Conservation (phyloP, 768 basidiomycete genomes). For the Lentinula sp. region DNA sequence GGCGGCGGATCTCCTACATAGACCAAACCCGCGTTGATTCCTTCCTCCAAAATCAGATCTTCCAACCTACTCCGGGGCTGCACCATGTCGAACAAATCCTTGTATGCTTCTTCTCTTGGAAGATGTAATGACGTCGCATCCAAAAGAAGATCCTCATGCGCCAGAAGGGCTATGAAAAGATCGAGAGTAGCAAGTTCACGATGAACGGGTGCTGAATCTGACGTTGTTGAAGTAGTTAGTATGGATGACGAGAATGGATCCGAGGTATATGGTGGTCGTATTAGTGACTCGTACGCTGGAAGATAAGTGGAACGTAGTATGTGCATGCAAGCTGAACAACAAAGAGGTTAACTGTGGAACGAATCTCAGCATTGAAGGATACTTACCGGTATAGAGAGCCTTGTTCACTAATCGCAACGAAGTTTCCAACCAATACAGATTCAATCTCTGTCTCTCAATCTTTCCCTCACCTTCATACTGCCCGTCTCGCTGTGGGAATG, state of each 20-base stretch:
- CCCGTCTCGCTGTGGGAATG: conserved; percentile 43
- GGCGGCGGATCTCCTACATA: not conserved
- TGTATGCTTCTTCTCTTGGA: conserved; percentile 69
- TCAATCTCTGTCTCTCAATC: conserved; percentile 54
- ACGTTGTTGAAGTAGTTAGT: conserved; percentile 6
- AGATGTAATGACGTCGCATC: conserved; percentile 75
- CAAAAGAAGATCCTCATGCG: conserved; percentile 71
- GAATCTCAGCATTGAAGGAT: not conserved
- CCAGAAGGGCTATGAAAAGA: conserved; percentile 74
- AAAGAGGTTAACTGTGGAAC: not conserved
- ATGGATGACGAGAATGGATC: conserved; percentile 52
- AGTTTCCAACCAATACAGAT: conserved; percentile 64
- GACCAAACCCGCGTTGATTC: conserved; percentile 26
- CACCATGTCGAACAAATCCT: conserved; percentile 70
- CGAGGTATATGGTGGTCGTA: conserved; percentile 66
- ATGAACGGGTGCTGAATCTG: conserved; percentile 36
- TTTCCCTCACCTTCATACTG: conserved; percentile 33
- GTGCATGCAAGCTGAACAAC: conserved; percentile 60
- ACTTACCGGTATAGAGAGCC: conserved; percentile 45
- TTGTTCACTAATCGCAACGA: conserved; percentile 61
- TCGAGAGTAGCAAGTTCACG: conserved; percentile 75
- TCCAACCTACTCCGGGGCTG: conserved; percentile 73
- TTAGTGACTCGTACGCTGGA: conserved; percentile 52
- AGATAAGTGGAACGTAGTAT: conserved; percentile 74
- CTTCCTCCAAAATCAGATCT: conserved; percentile 54